phyloP scores from a whole-genome alignment of 306 rosid species.

The Acmispon strigosus region DNA sequence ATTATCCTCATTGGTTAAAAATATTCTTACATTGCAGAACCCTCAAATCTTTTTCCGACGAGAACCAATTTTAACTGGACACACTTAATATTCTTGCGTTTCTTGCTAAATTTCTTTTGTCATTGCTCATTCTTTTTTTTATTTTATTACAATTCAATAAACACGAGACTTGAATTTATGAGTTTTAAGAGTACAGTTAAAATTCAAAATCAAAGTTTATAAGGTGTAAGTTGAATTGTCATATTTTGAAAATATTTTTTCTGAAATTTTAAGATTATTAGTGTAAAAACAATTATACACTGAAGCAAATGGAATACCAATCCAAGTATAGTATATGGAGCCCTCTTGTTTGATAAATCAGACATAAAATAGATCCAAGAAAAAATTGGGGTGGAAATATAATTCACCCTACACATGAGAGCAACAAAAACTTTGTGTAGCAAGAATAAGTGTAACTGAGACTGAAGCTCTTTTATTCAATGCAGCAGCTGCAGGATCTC shows the following conservation, averaged over 20 bases:
- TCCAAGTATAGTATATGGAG: neutral
- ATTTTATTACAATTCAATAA: neutral
- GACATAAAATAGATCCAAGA: slow-evolving; percentile 1
- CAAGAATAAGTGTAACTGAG: slow-evolving; percentile 14
- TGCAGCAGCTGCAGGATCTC: slow-evolving; percentile 11
- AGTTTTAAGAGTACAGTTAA: neutral
- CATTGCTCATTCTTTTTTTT: too few species aligned
- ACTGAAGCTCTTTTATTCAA: slow-evolving; percentile 26
- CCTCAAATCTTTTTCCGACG: too few species aligned
- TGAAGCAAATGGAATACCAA: neutral
- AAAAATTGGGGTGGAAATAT: neutral
- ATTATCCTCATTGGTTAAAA: too few species aligned
- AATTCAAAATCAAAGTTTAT: neutral
- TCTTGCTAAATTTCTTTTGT: too few species aligned
- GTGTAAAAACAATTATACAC: neutral
- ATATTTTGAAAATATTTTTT: neutral
- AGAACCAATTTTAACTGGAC: too few species aligned
- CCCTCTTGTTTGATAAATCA: slow-evolving; percentile 1
- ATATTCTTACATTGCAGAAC: too few species aligned
- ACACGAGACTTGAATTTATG: neutral
- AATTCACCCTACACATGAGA: slow-evolving; percentile 17
- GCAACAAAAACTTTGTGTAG: slow-evolving; percentile 10
- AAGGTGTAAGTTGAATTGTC: neutral
- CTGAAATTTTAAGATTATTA: neutral
- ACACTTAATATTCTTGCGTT: too few species aligned